Base-by-base conservation (phyloP, 2,329 filamentous ascomycete species). In the Ophiostoma himal-ulmi region DNA sequence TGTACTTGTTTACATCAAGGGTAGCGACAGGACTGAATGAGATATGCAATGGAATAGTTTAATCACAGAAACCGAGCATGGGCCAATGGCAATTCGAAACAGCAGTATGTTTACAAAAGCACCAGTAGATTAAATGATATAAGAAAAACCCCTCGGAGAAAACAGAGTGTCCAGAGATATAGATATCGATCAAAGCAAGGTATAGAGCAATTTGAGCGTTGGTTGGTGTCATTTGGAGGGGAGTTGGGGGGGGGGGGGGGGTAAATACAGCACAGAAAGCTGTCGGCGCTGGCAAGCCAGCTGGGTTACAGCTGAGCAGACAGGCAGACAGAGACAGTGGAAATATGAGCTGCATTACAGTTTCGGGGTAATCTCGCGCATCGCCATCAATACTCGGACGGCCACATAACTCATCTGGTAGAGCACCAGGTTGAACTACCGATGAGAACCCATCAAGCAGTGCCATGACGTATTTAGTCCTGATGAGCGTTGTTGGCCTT, bases 401-500 rank as follows among this genome's bases (percentile, higher is more conserved):
- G 22, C 44, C 44, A 20, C 44, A 17, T 30, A 48, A 17, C 44
- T 48, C 44, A 8, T 8, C 17, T 17, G 44, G 8, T 20, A 48
- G 44, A 48, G 7, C 6, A n/a, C 17, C 44, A 48, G 44, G 44
- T 48, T 48, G 6, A 48, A 20, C 44, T n/a, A 20, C 17, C 17
- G 17, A 48, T 20, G 44, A 8, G 44, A 48, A 62, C 57, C 54
- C 26, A 34, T 4, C 1, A 62, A 13, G 26, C 44, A 62, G 34
- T 34, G 57, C 26, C 57, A 62, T 34, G 26, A 13, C 26, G 26
- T 17, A 62, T 7, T 17, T 62, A 62, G 26, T 62, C 57, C 57
- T 62, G 57, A 26, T 62, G 57, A 3, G 57, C 11, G 26, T 80
- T 81, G 83, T 90, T 83, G 73, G 76, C 75, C 72, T 77, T 78